Evolutionary conservation across 2,329 filamentous ascomycete genomes (phyloP), one percentile per base, ranked within the genome.

Genomic region (Polychaeton citri): DNA sequence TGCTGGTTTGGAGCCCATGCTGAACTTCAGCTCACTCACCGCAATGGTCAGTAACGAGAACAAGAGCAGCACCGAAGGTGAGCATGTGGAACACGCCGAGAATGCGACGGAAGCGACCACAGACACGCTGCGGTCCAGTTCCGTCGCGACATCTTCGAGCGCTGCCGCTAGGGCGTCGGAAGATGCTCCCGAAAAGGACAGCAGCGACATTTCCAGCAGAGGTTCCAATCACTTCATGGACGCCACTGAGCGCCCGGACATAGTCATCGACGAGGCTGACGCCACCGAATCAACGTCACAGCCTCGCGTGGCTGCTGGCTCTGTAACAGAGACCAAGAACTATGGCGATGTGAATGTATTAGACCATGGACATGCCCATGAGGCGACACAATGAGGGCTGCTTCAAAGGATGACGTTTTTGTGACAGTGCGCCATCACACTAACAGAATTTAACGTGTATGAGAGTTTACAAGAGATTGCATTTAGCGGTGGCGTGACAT

Each of bases 21-120:
- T 93, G 60, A 95, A 94, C 57, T 95, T 95, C 54, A 71, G 77
- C 38, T 94, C 85, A 47, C 63, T 96, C 16, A 82, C 84, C 2
- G 82, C 84, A 42, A 83, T 92, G 55, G 82, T 95, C 19, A 82
- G 79, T 0, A 75, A 71, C 26, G 70, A 76, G 34, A 72, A 76
- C 30, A 66, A 69, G 38, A 53, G 52, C 6, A 56, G 49, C 19
- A 32, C 39, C 24, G 48, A 47, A n/a, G 43, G 55, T 34, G 55
- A 62, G 42, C 56, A 61, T 34, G 58, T 62, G 31, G 65, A 65
- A 39, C 52, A 54, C 33, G 46, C 45, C n/a, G n/a, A n/a, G n/a
- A n/a, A n/a, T n/a, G n/a, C n/a, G n/a, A 28, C 24, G 7, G 24
- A 15, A 10, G 12, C 24, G 12, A 5, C 7, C 24, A 12, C 24